Conservation (phyloP, 1,284 basidiomycete species). For the Omphalotus olearius region DNA sequence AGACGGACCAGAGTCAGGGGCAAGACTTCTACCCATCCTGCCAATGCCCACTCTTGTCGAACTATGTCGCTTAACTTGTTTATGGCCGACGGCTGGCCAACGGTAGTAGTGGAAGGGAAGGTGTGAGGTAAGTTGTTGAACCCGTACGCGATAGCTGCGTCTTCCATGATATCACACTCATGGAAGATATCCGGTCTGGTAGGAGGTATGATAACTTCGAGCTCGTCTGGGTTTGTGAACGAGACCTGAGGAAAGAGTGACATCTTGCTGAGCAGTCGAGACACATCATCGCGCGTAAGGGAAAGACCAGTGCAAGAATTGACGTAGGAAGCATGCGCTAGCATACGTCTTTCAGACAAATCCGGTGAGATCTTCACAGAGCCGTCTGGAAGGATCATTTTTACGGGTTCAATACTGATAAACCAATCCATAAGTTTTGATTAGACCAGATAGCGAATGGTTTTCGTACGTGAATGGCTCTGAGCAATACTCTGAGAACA, state of each 20-base stretch:
- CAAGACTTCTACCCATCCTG: constrained; percentile 94
- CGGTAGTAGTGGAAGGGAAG: constrained; percentile 94
- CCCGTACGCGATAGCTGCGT: constrained; percentile 95
- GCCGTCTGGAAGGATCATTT: constrained; percentile 78
- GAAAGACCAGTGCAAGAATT: constrained; percentile 92
- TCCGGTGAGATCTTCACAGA: constrained; percentile 77
- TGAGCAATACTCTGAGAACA: constrained; percentile 97
- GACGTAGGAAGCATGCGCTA: constrained; percentile 86
- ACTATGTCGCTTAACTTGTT: constrained; percentile 91
- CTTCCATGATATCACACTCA: constrained; percentile 98
- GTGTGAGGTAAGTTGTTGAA: constrained; percentile 94
- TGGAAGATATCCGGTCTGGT: constrained; percentile 97
- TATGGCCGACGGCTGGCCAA: constrained; percentile 88
- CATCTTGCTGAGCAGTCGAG: constrained; percentile 75
- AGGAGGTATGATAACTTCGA: constrained; percentile 78
- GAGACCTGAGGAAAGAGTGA: constrained; percentile 53
- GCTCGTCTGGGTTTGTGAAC: constrained; percentile 52
- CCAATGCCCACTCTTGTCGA: constrained; percentile 86
- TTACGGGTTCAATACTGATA: constrained; percentile 87
- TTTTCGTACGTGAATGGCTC: constrained; percentile 82
- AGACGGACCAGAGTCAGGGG: constrained; percentile 83
- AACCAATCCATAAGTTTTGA: neutral
- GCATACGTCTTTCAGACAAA: constrained; percentile 67
- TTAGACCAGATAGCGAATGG: neutral
- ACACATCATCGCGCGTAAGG: constrained; percentile 59